phyloP scores from a whole-genome alignment of 768 basidiomycete genomes.

The Termitomyces sp. region DNA sequence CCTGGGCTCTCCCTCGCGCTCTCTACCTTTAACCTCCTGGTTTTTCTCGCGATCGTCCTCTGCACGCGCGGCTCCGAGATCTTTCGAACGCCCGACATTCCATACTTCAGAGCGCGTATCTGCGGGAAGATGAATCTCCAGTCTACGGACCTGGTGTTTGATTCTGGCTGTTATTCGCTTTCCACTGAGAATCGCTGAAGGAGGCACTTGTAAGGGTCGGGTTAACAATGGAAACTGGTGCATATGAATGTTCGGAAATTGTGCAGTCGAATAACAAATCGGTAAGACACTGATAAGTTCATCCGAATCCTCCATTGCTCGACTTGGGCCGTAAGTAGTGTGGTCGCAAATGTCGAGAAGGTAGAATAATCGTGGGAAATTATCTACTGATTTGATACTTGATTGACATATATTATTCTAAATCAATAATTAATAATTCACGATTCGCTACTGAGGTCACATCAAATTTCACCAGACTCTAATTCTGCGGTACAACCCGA shows the following conservation, averaged over 20 bases:
- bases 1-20: slow-evolving; percentile 50
- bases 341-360: no score
- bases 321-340: no score
- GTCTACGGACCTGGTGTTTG: slow-evolving; percentile 56
- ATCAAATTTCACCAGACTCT: no score
- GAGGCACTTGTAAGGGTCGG: slow-evolving; percentile 72
- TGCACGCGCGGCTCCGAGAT: slow-evolving; percentile 58
- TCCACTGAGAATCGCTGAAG: slow-evolving; percentile 67
- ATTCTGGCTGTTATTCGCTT: slow-evolving; percentile 74
- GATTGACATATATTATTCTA: no score
- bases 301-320: slow-evolving; percentile 29
- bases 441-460: no score
- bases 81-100: slow-evolving; percentile 67
- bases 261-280: slow-evolving; percentile 63
- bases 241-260: slow-evolving; percentile 63
- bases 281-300: slow-evolving; percentile 67
- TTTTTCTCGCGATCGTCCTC: slow-evolving; percentile 82
- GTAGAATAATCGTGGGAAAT: slow-evolving; percentile 10
- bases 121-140: slow-evolving; percentile 81
- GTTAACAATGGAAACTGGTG: slow-evolving; percentile 81
- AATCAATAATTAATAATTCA: no score
- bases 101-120: slow-evolving; percentile 80
- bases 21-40: slow-evolving; percentile 47
- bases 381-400: no score
- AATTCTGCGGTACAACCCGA: not conserved